phyloP scores from a whole-genome alignment of 2,329 filamentous ascomycete genomes.

The Exophiala oligosperma region DNA sequence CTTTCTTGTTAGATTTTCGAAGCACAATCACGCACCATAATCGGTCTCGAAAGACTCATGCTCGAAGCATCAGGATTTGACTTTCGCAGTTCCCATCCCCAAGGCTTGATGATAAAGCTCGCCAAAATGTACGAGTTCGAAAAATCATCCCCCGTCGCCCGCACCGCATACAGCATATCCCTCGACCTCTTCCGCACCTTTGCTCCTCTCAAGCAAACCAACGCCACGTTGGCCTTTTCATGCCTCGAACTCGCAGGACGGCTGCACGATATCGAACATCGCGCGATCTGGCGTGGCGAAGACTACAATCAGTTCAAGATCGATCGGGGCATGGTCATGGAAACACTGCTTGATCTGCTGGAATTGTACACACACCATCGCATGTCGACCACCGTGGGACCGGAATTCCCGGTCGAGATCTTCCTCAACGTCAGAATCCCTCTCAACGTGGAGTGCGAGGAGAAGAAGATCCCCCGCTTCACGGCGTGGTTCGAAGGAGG shows the following conservation, averaged over 20 bases:
- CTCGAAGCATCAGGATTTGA: slow-evolving; percentile 93
- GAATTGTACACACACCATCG: slow-evolving; percentile 89
- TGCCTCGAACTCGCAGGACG: slow-evolving; percentile 78
- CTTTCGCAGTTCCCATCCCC: slow-evolving; percentile 84
- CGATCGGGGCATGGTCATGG: slow-evolving; percentile 53
- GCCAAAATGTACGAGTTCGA: slow-evolving; percentile 60
- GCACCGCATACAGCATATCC: slow-evolving; percentile 75
- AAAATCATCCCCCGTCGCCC: slow-evolving; percentile 56
- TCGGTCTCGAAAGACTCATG: slow-evolving; percentile 87
- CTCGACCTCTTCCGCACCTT: slow-evolving; percentile 93
- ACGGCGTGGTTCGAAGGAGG: slow-evolving; percentile 49
- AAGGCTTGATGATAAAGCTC: slow-evolving; percentile 81
- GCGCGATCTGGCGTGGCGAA: slow-evolving; percentile 47
- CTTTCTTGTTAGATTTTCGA: slow-evolving; percentile 69
- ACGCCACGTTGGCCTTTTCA: slow-evolving; percentile 79
- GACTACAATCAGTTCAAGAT: slow-evolving; percentile 54
- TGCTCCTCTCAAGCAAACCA: slow-evolving; percentile 84
- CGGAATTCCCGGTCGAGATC: slow-evolving; percentile 68
- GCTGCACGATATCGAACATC: slow-evolving; percentile 56
- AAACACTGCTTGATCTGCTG: slow-evolving; percentile 85
- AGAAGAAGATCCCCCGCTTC: slow-evolving; percentile 62
- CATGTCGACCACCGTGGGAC: slow-evolving; percentile 71
- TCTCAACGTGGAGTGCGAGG: slow-evolving; percentile 77
- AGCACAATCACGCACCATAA: slow-evolving; percentile 72
- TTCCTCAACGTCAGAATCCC: slow-evolving; percentile 86